Base-by-base conservation (phyloP, 2,329 filamentous ascomycete species). In the Aspergillus alliaceus region DNA sequence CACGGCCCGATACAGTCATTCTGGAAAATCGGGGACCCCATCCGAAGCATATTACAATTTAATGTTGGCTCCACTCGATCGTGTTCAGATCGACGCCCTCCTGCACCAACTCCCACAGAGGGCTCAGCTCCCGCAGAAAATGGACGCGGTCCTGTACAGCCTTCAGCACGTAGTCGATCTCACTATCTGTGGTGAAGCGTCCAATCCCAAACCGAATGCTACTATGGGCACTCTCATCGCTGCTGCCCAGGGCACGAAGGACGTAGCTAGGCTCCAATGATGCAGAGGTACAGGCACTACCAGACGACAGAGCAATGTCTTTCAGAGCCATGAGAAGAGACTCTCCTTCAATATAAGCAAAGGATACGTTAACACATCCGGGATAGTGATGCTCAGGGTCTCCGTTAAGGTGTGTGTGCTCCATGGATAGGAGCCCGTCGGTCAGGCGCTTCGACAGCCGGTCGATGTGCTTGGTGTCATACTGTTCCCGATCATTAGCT, bases 121-220 rank as follows among this genome's bases (percentile, higher is more conserved):
- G 95, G 73, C 93, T 97, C 64, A 99, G 81, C 79, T 99, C 95
- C 67, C 95, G 86, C 69, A 99, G 80, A 82, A 98, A 98, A 15
- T 86, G 89, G 42, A 99, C 95, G 52, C 95, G 86, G 72, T 96
- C 91, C 74, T 85, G 85, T 1, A 99, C 95, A 0, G 95, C 93
- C 79, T 96, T 95, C 57, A 99, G 81, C 11, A 99, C 95, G 70
- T 99, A 99, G 74, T 99, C 93, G 60, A 99, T 96, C 80, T 99
- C 95, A 27, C 82, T 84, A 69, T 97, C 91, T 0, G 95, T 96
- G 3, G 95, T 99, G 78, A 98, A 99, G 7, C 95, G 89, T 29
- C 95, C 95, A 70, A 99, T 98, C 48, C 95, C 95, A 66, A 99
- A 99, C 56, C 95, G 86, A 67, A 99, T 99, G 80, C 92, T 96